phyloP scores from a whole-genome alignment of 2,329 filamentous ascomycete genomes.

The Cyphellophora europaea region DNA sequence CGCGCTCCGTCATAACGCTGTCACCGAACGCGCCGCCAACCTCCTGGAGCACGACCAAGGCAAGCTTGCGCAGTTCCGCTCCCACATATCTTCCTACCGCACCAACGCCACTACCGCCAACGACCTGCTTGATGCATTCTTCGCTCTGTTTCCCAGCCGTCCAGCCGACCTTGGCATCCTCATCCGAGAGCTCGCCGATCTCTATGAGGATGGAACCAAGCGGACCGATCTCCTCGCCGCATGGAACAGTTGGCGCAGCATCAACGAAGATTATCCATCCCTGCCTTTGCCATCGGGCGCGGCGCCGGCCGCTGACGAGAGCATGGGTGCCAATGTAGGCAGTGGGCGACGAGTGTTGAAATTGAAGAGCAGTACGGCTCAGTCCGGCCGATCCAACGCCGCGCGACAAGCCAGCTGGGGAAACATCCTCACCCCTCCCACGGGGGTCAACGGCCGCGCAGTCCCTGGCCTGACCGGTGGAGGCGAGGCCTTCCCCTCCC shows the following conservation, averaged over 20 bases:
- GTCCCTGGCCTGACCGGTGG: constrained; percentile 14
- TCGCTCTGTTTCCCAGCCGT: constrained; percentile 73
- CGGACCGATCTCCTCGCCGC: constrained; percentile 65
- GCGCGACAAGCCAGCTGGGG: constrained; percentile 50
- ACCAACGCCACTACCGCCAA: constrained; percentile 59
- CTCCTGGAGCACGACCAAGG: constrained; percentile 66
- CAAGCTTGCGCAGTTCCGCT: constrained; percentile 71
- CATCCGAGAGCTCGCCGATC: constrained; percentile 80
- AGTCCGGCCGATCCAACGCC: constrained; percentile 54
- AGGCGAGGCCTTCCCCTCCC: constrained; percentile 18
- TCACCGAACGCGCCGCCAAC: constrained; percentile 74
- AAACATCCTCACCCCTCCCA: constrained; percentile 27
- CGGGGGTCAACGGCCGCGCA: not conserved
- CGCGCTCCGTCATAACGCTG: constrained; percentile 67
- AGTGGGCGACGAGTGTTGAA: constrained; percentile 55
- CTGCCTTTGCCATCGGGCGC: constrained; percentile 66
- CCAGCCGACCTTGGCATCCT: constrained; percentile 77
- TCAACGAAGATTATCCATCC: constrained; percentile 91
- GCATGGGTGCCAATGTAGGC: constrained; percentile 35
- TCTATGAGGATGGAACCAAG: constrained; percentile 77
- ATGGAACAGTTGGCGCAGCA: constrained; percentile 92
- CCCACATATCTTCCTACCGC: constrained; percentile 69
- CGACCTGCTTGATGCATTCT: constrained; percentile 78
- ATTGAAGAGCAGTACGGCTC: constrained; percentile 59
- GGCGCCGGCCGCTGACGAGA: constrained; percentile 41